Percentiles rank a stretch among this genome's conserved stretches.
Conservation (phyloP, 2,329 filamentous ascomycete genomes). For the Dactylonectria estremocensis region DNA sequence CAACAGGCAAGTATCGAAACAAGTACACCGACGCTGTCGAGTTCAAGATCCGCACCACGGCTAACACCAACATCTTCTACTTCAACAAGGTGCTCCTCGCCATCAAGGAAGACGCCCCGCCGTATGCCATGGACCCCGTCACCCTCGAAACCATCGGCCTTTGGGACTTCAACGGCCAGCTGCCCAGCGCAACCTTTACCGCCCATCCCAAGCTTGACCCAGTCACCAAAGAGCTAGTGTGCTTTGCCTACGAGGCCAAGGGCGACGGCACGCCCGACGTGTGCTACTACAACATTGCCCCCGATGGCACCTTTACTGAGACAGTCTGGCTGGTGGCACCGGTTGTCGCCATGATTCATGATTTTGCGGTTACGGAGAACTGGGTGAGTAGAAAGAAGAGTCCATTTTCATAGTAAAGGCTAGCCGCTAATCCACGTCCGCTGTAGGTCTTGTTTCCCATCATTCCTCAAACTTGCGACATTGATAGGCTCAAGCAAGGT, state of each 20-base stretch:
- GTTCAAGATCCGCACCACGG: constrained; percentile 12
- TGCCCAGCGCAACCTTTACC: constrained; percentile 8
- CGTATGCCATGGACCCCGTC: constrained; percentile 10
- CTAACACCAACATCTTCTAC: constrained; percentile 24
- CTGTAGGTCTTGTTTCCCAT: constrained; percentile 18
- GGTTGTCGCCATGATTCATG: constrained; percentile 15
- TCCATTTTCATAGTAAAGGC: background rate
- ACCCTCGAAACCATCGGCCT: constrained; percentile 15
- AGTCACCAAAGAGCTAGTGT: background rate
- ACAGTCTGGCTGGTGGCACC: constrained; percentile 13
- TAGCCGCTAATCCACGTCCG: background rate
- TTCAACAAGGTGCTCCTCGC: constrained; percentile 14
- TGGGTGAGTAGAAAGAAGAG: background rate
- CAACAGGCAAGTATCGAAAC: constrained; percentile 17
- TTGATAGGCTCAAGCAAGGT: constrained; percentile 14
- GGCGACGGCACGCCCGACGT: constrained; percentile 7
- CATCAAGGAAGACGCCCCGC: constrained; percentile 7
- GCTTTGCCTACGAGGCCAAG: constrained; percentile 7
- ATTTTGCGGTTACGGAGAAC: constrained; percentile 24
- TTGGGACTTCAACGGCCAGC: constrained; percentile 21
- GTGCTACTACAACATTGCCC: constrained; percentile 9
- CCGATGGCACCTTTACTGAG: constrained; percentile 2
- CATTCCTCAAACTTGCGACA: constrained; percentile 16
- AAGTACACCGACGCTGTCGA: constrained; percentile 22
- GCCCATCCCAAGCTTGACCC: constrained; percentile 13